These are phyloP conservation scores for Stagonosporopsis cucurbitacearum DNA, from an alignment of 2,329 filamentous ascomycete species.

Conservation along the genomic window DNA sequence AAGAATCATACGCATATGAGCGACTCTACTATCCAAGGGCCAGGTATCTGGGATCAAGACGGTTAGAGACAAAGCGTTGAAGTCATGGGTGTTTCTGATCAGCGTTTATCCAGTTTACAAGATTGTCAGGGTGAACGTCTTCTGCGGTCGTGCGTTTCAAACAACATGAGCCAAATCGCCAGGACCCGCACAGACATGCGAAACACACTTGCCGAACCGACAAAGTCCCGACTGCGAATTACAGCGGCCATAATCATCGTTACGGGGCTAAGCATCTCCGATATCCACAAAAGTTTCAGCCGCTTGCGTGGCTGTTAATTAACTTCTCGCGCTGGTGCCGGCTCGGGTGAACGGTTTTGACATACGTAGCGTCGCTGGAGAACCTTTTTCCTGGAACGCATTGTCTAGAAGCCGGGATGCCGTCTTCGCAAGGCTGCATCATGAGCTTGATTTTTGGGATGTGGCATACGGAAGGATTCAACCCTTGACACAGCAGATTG, in stretches of 20 bases:
- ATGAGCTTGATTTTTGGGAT: slow-evolving; percentile 17
- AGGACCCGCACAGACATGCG: slow-evolving; percentile 19
- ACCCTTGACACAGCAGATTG: slow-evolving; percentile 27
- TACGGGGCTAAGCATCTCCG: slow-evolving; percentile 17
- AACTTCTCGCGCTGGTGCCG: slow-evolving; percentile 32
- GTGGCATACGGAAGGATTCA: slow-evolving; percentile 15
- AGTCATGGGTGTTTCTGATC: slow-evolving; percentile 6
- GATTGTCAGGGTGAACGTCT: slow-evolving; percentile 13
- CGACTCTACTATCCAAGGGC: not conserved
- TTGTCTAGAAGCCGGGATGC: slow-evolving; percentile 18
- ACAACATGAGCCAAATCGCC: slow-evolving; percentile 22
- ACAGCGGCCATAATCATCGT: slow-evolving; percentile 5
- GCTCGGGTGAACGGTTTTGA: slow-evolving; percentile 24
- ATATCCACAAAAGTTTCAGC: slow-evolving; percentile 16
- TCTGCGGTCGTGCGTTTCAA: slow-evolving; percentile 27
- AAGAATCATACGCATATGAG: not conserved
- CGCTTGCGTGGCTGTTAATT: slow-evolving; percentile 30
- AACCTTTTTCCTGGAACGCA: slow-evolving; percentile 24
- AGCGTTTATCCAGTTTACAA: slow-evolving; percentile 2
- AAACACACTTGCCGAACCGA: slow-evolving; percentile 22
- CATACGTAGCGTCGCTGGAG: slow-evolving; percentile 18
- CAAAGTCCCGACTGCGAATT: slow-evolving; percentile 18
- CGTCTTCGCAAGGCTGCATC: slow-evolving; percentile 17
- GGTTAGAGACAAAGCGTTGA: not conserved
- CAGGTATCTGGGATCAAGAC: not conserved